Percentiles rank a stretch among this genome's conserved stretches.
These are phyloP conservation scores for Luffa acutangula DNA, from an alignment of 306 rosid genomes.

Conservation along the genomic window DNA sequence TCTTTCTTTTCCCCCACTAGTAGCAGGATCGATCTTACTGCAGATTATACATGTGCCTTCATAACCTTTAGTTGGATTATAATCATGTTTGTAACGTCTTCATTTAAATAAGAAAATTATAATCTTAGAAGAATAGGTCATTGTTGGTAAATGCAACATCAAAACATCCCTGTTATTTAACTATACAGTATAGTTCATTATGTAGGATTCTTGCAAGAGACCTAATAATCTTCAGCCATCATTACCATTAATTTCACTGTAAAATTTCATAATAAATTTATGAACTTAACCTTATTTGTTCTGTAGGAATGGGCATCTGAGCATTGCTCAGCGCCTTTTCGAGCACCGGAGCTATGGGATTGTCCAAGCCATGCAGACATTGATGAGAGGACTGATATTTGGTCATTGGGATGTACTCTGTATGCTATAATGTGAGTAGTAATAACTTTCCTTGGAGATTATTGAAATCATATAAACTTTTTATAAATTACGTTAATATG, in stretches of 20 bases:
- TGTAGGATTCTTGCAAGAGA: not conserved
- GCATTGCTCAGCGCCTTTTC: constrained; percentile 94
- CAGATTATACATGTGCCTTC: not conserved
- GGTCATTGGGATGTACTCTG: constrained; percentile 98
- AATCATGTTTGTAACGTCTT: not conserved
- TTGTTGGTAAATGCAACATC: not conserved
- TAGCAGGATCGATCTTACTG: too few relatives aligned
- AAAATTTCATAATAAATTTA: not conserved
- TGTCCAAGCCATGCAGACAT: constrained; percentile 88
- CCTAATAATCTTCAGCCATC: not conserved
- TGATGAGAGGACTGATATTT: constrained; percentile 94
- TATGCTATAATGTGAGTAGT: constrained; percentile 84
- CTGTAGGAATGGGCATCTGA: constrained; percentile 99
- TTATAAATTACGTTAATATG: not conserved
- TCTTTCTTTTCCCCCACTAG: not conserved
- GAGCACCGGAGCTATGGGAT: constrained; percentile 99
- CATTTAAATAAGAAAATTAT: not conserved
- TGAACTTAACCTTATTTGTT: not conserved
- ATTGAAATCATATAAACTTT: not conserved
- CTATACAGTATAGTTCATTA: not conserved
- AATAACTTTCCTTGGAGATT: not conserved
- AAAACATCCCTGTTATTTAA: not conserved
- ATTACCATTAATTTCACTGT: not conserved
- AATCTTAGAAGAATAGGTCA: not conserved
- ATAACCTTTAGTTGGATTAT: not conserved